A percentile compares a stretch with the other conserved stretches of the same genome.
Conservation (phyloP, 176 grass and related monocot species). For the Eremochloa ophiuroides region DNA sequence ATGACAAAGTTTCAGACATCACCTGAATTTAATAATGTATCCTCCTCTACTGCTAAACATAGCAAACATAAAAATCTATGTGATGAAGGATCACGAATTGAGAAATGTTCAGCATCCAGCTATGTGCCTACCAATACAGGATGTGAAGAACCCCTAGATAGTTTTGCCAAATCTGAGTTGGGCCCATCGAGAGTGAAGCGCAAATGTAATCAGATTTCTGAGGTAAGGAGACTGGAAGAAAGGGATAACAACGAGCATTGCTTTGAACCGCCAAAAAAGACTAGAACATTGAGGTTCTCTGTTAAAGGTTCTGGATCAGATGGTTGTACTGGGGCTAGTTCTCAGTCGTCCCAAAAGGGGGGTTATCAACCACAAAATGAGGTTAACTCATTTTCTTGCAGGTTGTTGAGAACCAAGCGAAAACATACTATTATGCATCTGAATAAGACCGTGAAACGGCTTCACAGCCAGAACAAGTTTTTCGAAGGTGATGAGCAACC, state of each 20-base stretch:
- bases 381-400: constrained; percentile 28
- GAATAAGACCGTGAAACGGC: constrained; percentile 40
- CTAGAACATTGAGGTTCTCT: constrained; percentile 25
- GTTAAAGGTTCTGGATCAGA: constrained; percentile 23
- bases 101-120: constrained; percentile 75
- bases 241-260: constrained; percentile 4
- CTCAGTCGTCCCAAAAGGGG: constrained; percentile 31
- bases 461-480: constrained; percentile 32
- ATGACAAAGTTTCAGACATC: constrained; percentile 67
- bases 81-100: constrained; percentile 79
- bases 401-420: constrained; percentile 40
- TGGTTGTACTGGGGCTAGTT: constrained; percentile 24
- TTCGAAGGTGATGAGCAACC: constrained; percentile 25
- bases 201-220: constrained; percentile 36
- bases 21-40: constrained; percentile 53
- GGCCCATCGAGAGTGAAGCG: constrained; percentile 42
- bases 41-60: constrained; percentile 32
- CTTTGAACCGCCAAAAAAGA: constrained; percentile 35
- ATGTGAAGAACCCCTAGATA: constrained; percentile 28
- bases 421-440: constrained; percentile 38
- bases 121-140: constrained; percentile 38
- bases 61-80: constrained; percentile 32
- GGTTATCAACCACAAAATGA: constrained; percentile 17
- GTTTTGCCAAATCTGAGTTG: constrained; percentile 24
- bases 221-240: constrained; percentile 23